These are phyloP conservation scores for Balansia obtecta DNA, from an alignment of 2,329 filamentous ascomycete genomes.

Conservation along the genomic window DNA sequence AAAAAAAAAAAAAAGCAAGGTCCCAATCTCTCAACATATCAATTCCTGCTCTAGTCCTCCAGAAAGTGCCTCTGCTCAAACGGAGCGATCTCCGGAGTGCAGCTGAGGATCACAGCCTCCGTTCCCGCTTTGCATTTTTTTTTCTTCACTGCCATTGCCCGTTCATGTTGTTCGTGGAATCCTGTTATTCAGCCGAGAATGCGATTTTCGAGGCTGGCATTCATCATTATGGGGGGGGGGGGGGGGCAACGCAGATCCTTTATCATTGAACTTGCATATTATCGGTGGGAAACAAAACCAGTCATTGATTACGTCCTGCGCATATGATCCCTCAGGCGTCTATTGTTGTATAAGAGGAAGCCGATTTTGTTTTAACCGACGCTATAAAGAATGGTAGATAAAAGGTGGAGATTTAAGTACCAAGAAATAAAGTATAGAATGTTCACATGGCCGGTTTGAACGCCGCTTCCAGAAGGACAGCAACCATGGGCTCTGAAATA, in stretches of 20 bases:
- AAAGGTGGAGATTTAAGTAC: neutral
- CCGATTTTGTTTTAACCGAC: neutral
- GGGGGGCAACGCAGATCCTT: too few species aligned
- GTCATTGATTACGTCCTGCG: neutral
- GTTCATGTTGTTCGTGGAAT: too few species aligned
- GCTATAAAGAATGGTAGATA: neutral
- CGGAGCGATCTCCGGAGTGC: too few species aligned
- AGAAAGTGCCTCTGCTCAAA: too few species aligned
- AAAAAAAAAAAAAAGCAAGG: too few species aligned
- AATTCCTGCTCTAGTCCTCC: too few species aligned
- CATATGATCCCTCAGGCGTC: neutral
- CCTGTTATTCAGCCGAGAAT: too few species aligned
- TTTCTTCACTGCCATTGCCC: too few species aligned
- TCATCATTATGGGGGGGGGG: neutral
- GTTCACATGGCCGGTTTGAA: conserved; percentile 4
- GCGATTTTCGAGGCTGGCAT: neutral
- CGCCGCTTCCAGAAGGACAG: conserved; percentile 1
- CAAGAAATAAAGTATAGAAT: conserved; percentile 1
- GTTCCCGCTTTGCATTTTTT: too few species aligned
- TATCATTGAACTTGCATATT: too few species aligned
- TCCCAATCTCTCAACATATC: too few species aligned
- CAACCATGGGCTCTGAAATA: neutral
- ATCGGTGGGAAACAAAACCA: neutral
- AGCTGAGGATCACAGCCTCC: too few species aligned
- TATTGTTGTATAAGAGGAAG: conserved; percentile 3